A percentile compares a stretch with the other conserved stretches of the same genome.
Conservation (phyloP, 176 grass and related monocot species). For the Carex kokanica region DNA sequence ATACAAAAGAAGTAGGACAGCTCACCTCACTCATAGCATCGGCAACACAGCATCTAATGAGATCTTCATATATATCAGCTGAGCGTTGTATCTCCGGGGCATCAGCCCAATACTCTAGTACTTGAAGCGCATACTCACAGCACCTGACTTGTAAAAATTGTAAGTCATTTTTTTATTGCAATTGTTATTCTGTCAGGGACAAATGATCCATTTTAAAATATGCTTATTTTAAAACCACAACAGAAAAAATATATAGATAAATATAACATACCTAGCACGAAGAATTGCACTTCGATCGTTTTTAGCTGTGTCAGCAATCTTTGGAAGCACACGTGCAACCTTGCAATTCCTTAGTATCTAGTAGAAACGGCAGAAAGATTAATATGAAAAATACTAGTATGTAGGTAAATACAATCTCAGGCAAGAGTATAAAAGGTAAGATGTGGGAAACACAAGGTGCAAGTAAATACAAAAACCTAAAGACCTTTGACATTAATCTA, state of each 20-base stretch:
- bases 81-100: constrained; percentile 92
- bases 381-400: constrained; percentile 14
- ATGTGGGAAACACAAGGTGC: neutral
- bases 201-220: neutral
- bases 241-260: constrained; percentile 16
- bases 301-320: constrained; percentile 72
- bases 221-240: constrained; percentile 18
- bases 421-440: constrained; percentile 12
- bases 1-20: neutral
- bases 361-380: constrained; percentile 21
- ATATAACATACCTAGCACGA: constrained; percentile 69
- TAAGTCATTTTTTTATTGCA: constrained; percentile 4
- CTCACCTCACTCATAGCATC: constrained; percentile 98
- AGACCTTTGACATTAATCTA: constrained; percentile 1
- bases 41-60: constrained; percentile 93
- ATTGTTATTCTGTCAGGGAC: constrained; percentile 3
- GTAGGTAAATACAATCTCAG: neutral
- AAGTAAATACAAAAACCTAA: constrained; percentile 31
- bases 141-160: constrained; percentile 51
- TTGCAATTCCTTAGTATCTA: constrained; percentile 91
- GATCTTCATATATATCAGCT: constrained; percentile 87
- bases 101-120: constrained; percentile 98
- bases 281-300: constrained; percentile 76
- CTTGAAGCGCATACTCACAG: constrained; percentile 80
- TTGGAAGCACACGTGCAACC: constrained; percentile 81